A percentile compares a stretch with the other conserved stretches of the same genome.
Conservation (phyloP, 2,329 filamentous ascomycete genomes). For the Neofusicoccum parvum region DNA sequence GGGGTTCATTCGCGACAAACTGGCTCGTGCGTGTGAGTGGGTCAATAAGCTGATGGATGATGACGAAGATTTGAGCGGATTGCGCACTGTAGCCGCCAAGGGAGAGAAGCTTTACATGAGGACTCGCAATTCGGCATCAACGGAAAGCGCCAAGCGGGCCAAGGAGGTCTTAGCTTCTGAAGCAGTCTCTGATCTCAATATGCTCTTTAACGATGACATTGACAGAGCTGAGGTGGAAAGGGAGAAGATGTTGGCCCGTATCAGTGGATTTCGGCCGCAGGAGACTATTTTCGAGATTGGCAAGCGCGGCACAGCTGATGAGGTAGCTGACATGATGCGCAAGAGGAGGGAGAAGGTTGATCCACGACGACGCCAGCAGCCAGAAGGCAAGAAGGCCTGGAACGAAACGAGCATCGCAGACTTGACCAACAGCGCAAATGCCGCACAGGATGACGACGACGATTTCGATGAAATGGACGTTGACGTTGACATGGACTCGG, state of each 20-base stretch:
- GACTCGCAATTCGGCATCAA: constrained; percentile 86
- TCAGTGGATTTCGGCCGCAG: constrained; percentile 83
- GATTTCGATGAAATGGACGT: constrained; percentile 29
- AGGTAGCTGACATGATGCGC: constrained; percentile 76
- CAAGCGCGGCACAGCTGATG: constrained; percentile 63
- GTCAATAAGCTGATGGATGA: constrained; percentile 77
- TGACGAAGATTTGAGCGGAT: constrained; percentile 69
- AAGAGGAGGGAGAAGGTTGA: constrained; percentile 70
- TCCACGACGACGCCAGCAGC: constrained; percentile 51
- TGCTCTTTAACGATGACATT: constrained; percentile 67
- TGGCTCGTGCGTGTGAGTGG: constrained; percentile 81
- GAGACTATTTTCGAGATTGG: constrained; percentile 98
- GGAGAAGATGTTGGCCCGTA: constrained; percentile 82
- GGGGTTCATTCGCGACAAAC: constrained; percentile 67
- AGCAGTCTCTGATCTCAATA: constrained; percentile 74
- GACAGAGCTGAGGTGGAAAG: constrained; percentile 68
- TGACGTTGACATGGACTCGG: constrained; percentile 38
- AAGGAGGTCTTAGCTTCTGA: constrained; percentile 73
- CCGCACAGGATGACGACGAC: constrained; percentile 20
- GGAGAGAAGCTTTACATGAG: constrained; percentile 91
- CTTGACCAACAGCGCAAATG: background rate
- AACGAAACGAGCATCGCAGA: constrained; percentile 19
- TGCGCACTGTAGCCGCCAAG: constrained; percentile 76
- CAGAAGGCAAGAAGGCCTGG: constrained; percentile 39
- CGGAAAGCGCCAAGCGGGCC: constrained; percentile 84